Percentiles rank a stretch among this genome's conserved stretches.
Conservation (phyloP, 345 rosid genomes). For the Populus euphratica region DNA sequence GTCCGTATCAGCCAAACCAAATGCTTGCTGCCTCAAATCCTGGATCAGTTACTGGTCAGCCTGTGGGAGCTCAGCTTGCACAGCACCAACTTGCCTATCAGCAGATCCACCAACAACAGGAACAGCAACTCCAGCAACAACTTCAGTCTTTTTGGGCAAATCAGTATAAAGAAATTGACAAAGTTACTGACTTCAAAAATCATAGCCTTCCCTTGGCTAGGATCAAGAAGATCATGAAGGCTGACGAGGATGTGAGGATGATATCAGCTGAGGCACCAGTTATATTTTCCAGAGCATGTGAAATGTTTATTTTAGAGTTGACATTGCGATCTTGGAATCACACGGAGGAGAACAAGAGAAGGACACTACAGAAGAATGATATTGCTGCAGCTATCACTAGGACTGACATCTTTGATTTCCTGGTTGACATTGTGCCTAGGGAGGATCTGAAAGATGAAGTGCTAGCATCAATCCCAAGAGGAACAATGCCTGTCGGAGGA, state of each 20-base stretch:
- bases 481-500: constrained; percentile 49
- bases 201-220: constrained; percentile 94
- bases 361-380: constrained; percentile 93
- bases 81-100: constrained; percentile 75
- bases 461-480: constrained; percentile 59
- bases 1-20: constrained; percentile 56
- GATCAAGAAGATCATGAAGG: constrained; percentile 99
- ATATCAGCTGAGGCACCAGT: constrained; percentile 98
- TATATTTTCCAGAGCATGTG: constrained; percentile 93
- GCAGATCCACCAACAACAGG: constrained; percentile 89
- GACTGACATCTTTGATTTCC: constrained; percentile 90
- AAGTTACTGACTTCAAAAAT: constrained; percentile 79
- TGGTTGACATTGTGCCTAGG: constrained; percentile 89
- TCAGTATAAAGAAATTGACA: constrained; percentile 79
- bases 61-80: constrained; percentile 50
- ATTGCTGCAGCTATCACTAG: constrained; percentile 92
- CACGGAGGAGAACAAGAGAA: constrained; percentile 91
- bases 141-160: constrained; percentile 81
- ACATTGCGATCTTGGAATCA: constrained; percentile 96
- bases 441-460: constrained; percentile 91
- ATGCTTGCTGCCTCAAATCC: constrained; percentile 44
- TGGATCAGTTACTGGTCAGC: constrained; percentile 44
- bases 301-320: constrained; percentile 90
- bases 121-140: constrained; percentile 85
- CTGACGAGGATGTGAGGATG: constrained; percentile 96